phyloP scores from a whole-genome alignment of 208 protist species.

The Lotmaria passim region DNA sequence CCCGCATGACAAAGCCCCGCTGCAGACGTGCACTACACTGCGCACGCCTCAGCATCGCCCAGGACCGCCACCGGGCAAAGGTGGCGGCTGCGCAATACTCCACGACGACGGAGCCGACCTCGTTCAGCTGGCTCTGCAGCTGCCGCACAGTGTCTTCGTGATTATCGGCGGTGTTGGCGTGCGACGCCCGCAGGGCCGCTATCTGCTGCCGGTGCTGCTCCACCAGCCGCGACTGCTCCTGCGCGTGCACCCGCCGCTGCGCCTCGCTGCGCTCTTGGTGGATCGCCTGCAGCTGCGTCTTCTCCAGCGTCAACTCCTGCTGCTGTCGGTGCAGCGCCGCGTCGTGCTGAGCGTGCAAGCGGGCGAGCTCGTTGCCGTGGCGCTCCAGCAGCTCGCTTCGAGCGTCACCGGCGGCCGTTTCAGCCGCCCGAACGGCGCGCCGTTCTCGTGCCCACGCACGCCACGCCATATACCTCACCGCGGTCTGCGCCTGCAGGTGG shows the following conservation, averaged over 20 bases:
- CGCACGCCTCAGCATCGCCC: constrained; percentile 22
- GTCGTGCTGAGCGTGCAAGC: constrained; percentile 11
- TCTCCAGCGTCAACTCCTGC: constrained; percentile 13
- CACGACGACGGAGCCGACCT: constrained; percentile 37
- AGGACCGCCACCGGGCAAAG: constrained; percentile 41
- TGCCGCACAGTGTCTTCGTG: constrained; percentile 1
- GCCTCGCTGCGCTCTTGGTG: constrained; percentile 28
- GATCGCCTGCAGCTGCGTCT: constrained; percentile 29
- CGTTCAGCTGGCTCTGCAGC: constrained; percentile 13
- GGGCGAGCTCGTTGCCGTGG: constrained; percentile 15
- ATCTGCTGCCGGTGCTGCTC: constrained; percentile 15
- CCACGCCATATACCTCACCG: constrained; percentile 8
- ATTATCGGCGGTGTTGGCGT: constrained; percentile 4
- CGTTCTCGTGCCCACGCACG: constrained; percentile 2
- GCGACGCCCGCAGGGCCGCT: background rate
- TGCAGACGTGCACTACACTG: constrained; percentile 14
- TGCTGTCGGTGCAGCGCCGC: constrained; percentile 6
- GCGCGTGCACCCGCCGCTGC: constrained; percentile 20
- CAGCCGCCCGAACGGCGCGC: background rate
- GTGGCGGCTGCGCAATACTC: constrained; percentile 55
- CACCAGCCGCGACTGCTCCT: constrained; percentile 15
- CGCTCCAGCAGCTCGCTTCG: constrained; percentile 7
- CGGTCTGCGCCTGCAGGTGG: constrained; percentile 17
- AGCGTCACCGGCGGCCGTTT: background rate
- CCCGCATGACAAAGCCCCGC: background rate